These are phyloP conservation scores for Herpetomonas tarakana DNA, from an alignment of 208 protist species.

Conservation along the genomic window DNA sequence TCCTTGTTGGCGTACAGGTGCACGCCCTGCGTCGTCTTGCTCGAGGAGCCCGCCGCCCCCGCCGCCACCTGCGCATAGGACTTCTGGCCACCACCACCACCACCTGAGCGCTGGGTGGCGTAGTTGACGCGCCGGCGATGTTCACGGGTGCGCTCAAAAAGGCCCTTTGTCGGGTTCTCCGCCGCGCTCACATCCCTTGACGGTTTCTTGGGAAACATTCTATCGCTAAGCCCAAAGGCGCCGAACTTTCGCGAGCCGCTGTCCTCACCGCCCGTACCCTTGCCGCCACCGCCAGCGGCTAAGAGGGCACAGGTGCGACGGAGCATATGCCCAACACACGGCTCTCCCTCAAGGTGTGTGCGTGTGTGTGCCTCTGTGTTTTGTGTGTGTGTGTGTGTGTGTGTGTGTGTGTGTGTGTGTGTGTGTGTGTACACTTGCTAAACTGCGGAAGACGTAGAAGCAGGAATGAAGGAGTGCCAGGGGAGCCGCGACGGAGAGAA, in stretches of 20 bases:
- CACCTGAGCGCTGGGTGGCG: neutral
- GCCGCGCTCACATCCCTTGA: neutral
- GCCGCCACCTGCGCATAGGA: conserved; percentile 29
- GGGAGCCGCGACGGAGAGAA: too few species aligned
- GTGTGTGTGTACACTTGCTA: neutral
- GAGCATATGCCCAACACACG: too few species aligned
- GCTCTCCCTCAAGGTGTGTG: too few species aligned
- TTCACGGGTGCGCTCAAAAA: conserved; percentile 19
- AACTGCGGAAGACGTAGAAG: too few species aligned
- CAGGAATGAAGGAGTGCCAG: too few species aligned
- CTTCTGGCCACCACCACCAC: conserved; percentile 6
- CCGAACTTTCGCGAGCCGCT: conserved; percentile 9
- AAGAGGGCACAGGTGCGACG: too few species aligned
- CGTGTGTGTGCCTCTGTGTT: too few species aligned
- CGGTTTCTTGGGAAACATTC: neutral
- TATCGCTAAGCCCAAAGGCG: neutral
- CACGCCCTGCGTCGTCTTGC: conserved; percentile 24
- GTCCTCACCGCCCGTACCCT: conserved; percentile 10
- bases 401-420: neutral
- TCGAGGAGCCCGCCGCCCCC: conserved; percentile 16
- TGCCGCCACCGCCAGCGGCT: too few species aligned
- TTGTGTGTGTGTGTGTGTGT: conserved; percentile 12
- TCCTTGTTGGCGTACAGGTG: conserved; percentile 91
- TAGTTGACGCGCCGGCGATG: conserved; percentile 2
- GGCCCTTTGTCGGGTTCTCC: neutral